Conservation (phyloP, 2,329 filamentous ascomycete species). For the Fusarium citri region DNA sequence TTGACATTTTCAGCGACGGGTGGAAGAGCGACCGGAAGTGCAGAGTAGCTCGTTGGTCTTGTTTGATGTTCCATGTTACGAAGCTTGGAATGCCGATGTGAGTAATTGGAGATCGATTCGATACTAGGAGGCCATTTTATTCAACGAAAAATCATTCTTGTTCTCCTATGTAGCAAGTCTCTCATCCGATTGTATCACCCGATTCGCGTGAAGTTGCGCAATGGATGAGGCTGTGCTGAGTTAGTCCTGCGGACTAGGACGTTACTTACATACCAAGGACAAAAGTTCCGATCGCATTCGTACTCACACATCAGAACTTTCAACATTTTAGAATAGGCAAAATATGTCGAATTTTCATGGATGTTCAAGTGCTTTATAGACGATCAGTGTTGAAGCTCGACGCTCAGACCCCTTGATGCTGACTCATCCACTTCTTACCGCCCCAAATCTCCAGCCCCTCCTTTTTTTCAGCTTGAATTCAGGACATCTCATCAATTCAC, state of each 20-base stretch:
- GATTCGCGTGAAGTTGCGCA: not conserved
- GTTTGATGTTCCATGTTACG: no score
- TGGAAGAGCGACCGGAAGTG: no score
- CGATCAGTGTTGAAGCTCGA: not conserved
- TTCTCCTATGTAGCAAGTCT: no score
- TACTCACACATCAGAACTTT: not conserved
- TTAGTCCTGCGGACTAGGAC: not conserved
- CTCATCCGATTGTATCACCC: not conserved
- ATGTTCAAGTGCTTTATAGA: rapidly evolving
- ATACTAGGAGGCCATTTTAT: no score
- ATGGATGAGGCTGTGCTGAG: not conserved
- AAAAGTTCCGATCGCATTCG: not conserved
- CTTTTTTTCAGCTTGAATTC: not conserved
- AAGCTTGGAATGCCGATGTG: no score
- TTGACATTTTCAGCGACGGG: no score
- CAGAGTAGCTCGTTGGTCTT: no score
- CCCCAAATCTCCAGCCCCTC: constrained; percentile 12
- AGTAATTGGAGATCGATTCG: no score
- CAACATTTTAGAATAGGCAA: no score
- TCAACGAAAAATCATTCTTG: no score
- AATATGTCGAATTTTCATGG: not conserved
- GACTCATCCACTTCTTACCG: constrained; percentile 26
- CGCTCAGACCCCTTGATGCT: not conserved
- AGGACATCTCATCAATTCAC: not conserved
- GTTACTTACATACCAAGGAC: not conserved